Evolutionary conservation across 129 eudicot species (phyloP).

Genomic region (Daucus carota): DNA sequence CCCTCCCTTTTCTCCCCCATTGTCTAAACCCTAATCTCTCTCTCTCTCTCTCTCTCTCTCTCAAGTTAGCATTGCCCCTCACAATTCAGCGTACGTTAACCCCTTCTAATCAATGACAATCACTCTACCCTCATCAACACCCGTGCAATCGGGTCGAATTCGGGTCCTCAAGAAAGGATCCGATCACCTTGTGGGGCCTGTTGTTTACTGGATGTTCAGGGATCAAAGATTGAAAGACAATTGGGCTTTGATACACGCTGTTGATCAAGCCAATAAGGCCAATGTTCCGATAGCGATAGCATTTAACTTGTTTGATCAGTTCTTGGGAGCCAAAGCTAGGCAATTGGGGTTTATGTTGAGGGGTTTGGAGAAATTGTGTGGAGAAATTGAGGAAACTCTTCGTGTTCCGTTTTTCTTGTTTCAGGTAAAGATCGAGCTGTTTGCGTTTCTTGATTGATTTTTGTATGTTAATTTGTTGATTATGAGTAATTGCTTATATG

Average conservation of each 20-base stretch:
- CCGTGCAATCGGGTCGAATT: conserved; percentile 65
- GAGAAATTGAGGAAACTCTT: conserved; percentile 30
- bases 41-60: not conserved
- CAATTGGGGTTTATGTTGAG: conserved; percentile 95
- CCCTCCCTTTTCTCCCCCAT: conserved; percentile 51
- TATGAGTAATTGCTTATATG: not conserved
- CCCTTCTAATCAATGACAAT: conserved; percentile 19
- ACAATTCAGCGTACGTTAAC: conserved; percentile 7
- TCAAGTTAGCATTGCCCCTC: conserved; percentile 1
- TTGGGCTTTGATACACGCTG: conserved; percentile 94
- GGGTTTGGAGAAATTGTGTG: conserved; percentile 54
- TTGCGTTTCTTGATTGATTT: not conserved
- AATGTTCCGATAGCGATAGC: conserved; percentile 85
- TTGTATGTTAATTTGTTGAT: not conserved
- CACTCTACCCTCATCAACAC: conserved; percentile 21
- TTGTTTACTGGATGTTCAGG: conserved; percentile 99
- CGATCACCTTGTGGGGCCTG: conserved; percentile 56
- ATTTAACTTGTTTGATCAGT: conserved; percentile 74
- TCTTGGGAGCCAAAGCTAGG: conserved; percentile 83
- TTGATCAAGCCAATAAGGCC: conserved; percentile 64
- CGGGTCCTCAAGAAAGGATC: conserved; percentile 56
- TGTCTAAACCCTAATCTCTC: conserved; percentile 6
- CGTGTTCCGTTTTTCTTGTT: conserved; percentile 76
- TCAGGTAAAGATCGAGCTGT: conserved; percentile 30
- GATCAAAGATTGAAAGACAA: conserved; percentile 90